Base-by-base conservation (phyloP, 1,284 basidiomycete species). In the Leccinum angustisporum region DNA sequence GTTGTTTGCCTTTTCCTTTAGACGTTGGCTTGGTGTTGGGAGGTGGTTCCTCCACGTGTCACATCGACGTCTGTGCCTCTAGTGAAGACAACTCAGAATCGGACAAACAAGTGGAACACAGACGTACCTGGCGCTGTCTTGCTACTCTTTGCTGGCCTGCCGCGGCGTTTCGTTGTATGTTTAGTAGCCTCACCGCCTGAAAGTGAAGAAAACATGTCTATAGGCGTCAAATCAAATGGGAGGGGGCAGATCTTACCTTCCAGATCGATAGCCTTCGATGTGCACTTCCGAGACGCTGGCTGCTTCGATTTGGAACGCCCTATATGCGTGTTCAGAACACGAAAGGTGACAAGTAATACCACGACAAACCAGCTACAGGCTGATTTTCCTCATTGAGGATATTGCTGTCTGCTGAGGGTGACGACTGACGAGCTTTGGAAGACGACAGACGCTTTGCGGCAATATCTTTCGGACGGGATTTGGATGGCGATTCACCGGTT, bases 401-500 rank as follows among this genome's bases (percentile, higher is more conserved):
- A 14, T n/a, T 6, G 3, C 11, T 11, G 9, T 11, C 14, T 3
- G 43, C 27, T 59, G 50, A 68, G 10, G 53, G 54, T 30, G 56
- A 60, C n/a, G 57, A 5, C 5, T 1, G 67, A 54, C 57, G 63
- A 6, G 43, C 31, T 33, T 62, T 73, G 13, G 60, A 33, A 38
- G 27, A 25, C 31, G 71, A 68, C 21, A 4, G 13, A 30, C 58
- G 61, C 31, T 56, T 68, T 18, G 50, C 13, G n/a, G 53, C 3
- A 9, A 46, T 48, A 31, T 36, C 9, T 18, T 62, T 70, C 36
- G 51, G 11, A 56, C 27, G 46, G 0, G 56, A 4, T 60, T 79
- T 79, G 21, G 69, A 65, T 1, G 79, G 79, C 0, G 79, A 80
- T 61, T 80, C 78, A 14, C 79, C 79, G 53, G 79, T 76, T 3